Percentiles rank a stretch among this genome's conserved stretches.
These are phyloP conservation scores for Plenodomus tracheiphilus DNA, from an alignment of 2,329 filamentous ascomycete genomes.

Conservation along the genomic window DNA sequence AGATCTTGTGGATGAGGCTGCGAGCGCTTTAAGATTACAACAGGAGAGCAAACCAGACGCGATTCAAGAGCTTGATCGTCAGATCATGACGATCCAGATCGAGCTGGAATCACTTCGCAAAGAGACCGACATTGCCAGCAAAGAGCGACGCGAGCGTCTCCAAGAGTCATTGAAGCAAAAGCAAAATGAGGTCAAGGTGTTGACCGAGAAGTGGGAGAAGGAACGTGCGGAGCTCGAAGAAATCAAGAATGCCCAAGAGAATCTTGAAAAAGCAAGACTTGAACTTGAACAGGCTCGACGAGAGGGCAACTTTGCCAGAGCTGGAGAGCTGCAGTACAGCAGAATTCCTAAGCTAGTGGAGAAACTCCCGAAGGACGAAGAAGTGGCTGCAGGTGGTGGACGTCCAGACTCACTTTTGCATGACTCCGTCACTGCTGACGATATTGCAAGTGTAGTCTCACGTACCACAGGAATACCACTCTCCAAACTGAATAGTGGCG, in stretches of 20 bases:
- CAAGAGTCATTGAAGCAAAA: conserved; percentile 75
- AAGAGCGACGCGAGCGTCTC: conserved; percentile 83
- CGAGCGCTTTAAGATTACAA: conserved; percentile 84
- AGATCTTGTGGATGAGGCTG: conserved; percentile 93
- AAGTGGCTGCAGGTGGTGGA: conserved; percentile 25
- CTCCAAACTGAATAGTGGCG: conserved; percentile 86
- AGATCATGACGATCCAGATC: conserved; percentile 97
- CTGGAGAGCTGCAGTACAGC: conserved; percentile 88
- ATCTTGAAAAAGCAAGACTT: conserved; percentile 82
- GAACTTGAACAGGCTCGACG: conserved; percentile 88
- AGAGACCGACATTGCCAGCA: conserved; percentile 87
- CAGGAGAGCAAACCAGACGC: conserved; percentile 97
- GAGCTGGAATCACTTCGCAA: conserved; percentile 93
- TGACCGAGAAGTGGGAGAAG: conserved; percentile 87
- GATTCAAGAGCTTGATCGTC: conserved; percentile 88
- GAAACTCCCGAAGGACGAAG: conserved; percentile 76
- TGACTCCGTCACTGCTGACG: conserved; percentile 91
- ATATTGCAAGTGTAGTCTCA: conserved; percentile 91
- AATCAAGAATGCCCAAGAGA: conserved; percentile 83
- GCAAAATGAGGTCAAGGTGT: conserved; percentile 72
- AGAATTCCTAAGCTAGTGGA: conserved; percentile 80
- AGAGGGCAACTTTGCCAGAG: conserved; percentile 83
- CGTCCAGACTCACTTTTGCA: conserved; percentile 70
- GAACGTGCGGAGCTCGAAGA: conserved; percentile 83
- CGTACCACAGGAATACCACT: conserved; percentile 91